Evolutionary conservation across 2,329 filamentous ascomycete genomes (phyloP), one percentile per base, ranked within the genome.

Genomic region (Penicillium sp.): DNA sequence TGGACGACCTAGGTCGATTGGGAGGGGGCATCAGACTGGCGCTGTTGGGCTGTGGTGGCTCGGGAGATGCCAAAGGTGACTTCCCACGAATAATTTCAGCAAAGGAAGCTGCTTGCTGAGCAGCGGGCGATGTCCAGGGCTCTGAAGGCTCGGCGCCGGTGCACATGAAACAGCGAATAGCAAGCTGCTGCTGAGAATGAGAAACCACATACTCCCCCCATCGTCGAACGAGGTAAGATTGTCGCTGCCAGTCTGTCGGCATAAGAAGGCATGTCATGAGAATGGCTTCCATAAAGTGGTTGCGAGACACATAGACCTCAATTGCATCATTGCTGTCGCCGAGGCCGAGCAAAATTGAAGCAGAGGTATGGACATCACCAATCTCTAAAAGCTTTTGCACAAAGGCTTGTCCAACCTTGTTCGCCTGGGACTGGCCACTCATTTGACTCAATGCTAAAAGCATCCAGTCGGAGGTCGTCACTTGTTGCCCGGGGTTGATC

Each of bases 391-490:
- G 73, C 33, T 88, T 81, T 61, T 95, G 89, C 1, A 95, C 86
- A 52, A 95, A 95, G 2, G 87, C 82, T 41, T 90, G 84, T 1
- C 86, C 88, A 11, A 96, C 79, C 61, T 94, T 93, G 60, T 93
- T 89, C 54, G 93, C 85, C 1, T 87, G 87, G 25, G 79, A 73
- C 44, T 79, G 72, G 2, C 80, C 77, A 35, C 85, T 87, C 65
- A 96, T 93, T 27, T 86, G 85, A 57, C 86, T 94, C 35, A 98
- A 67, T 8, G 92, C 90, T 23, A 98, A 70, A 41, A 96, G 69
- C 87, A 98, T 95, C 92, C 92, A 98, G 64, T 96, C 92, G 0
- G 86, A 85, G 2, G 85, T 87, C 7, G 87, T 90, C 76, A 92
- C 89, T n/a, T 85, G 83, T 50, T 22, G 18, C 18, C 90, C 80